Base-by-base conservation (phyloP, 352 stramenopile genomes). In the Phytophthora meadii region DNA sequence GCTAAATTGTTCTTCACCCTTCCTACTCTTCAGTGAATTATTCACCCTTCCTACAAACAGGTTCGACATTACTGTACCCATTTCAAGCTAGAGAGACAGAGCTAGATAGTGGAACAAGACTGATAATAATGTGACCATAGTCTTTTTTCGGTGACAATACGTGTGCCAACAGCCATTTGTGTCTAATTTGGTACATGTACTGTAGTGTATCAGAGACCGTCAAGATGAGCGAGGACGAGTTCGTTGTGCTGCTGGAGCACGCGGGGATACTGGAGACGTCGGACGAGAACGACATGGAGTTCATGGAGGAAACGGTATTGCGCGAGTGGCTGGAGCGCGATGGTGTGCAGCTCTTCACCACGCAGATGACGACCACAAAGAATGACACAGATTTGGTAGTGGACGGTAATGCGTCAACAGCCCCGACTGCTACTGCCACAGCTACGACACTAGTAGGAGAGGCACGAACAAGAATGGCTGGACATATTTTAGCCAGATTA, bases 161-260 rank as follows among this genome's bases (percentile, higher is more conserved):
- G 9, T 51, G 37, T 64, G n/a, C 2, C 5, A 36, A 58, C 32
- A 51, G 37, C 5, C 14, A 10, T 40, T 50, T 64, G 44, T 47
- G 50, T n/a, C n/a, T 22, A 22, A 22, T 1, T 22, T 22, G 19
- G n/a, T n/a, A n/a, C n/a, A n/a, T n/a, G 19, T 22, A 22, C 19
- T 22, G 19, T 8, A 30, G 11, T 27, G 36, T 54, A 49, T 61
- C 50, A 67, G 40, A 59, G 60, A 48, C 46, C 40, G 5, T 48
- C 32, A 53, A 22, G 28, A 92, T 91, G 81, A 93, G 81, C 66
- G 86, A 94, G 61, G 86, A 94, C 72, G 86, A 93, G 70, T 94
- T 94, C 61, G 84, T 94, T 30, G 84, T 94, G 77, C 72, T 92
- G 53, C 70, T 90, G 34, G 86, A 92, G 70, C 84, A 94, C 65